phyloP scores from a whole-genome alignment of 228 moss, liverwort and hornwort genomes.

The Sphagnum fallax region DNA sequence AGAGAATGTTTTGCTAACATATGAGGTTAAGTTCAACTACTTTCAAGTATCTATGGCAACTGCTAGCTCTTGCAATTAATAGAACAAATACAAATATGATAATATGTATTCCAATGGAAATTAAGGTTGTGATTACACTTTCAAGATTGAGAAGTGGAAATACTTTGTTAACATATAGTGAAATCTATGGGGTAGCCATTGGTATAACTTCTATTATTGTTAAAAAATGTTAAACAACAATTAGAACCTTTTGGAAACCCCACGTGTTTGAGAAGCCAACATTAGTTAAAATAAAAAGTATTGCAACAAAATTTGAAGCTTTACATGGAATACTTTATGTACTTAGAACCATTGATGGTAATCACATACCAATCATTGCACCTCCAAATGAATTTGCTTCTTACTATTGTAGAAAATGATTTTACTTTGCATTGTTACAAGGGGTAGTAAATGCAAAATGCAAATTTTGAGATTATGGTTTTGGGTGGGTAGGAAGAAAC shows the following conservation, averaged over 20 bases:
- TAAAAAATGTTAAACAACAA: neutral
- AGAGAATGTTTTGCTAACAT: neutral
- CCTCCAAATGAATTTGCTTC: neutral
- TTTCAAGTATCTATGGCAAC: neutral
- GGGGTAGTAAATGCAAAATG: slow-evolving; percentile 2
- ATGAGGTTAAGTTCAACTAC: neutral
- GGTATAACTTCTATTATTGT: neutral
- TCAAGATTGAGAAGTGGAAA: neutral
- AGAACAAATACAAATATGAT: neutral
- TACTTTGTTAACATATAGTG: neutral
- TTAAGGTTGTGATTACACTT: neutral
- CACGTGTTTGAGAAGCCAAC: neutral
- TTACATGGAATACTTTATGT: slow-evolving; percentile 5
- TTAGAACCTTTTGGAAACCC: neutral
- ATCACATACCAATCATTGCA: slow-evolving; percentile 9
- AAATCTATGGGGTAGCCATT: neutral
- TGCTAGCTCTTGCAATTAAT: neutral
- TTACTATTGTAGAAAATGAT: slow-evolving; percentile 9
- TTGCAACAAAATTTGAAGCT: slow-evolving; percentile 1
- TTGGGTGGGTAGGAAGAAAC: neutral
- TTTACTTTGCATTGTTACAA: slow-evolving; percentile 1
- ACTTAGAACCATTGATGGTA: slow-evolving; percentile 1
- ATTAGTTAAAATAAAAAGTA: neutral
- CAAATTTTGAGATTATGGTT: slow-evolving; percentile 9
- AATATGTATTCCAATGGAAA: neutral